phyloP scores from a whole-genome alignment of 805 yeast genomes.

The Lachancea dasiensis region DNA sequence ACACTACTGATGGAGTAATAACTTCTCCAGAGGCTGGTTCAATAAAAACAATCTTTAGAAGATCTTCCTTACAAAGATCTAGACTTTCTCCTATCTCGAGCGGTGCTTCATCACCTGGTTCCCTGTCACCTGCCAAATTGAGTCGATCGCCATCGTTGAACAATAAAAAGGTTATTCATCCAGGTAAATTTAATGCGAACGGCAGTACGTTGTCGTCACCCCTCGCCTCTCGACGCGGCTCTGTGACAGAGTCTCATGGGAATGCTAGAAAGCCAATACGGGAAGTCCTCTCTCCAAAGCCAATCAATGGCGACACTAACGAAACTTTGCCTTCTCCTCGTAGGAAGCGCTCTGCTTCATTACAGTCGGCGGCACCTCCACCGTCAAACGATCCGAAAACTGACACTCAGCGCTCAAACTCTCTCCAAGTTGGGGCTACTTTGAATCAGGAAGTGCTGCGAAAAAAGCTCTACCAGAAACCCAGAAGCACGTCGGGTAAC shows the following conservation, averaged over 20 bases:
- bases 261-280: background rate
- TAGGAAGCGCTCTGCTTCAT: slow-evolving; percentile 29
- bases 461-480: slow-evolving; percentile 16
- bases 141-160: slow-evolving; percentile 23
- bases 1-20: background rate
- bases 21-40: background rate
- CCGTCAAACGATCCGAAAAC: background rate
- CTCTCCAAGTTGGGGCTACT: slow-evolving; percentile 26
- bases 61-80: slow-evolving; percentile 9
- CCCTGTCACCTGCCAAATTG: slow-evolving; percentile 16
- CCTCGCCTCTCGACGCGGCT: slow-evolving; percentile 17
- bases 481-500: slow-evolving; percentile 6
- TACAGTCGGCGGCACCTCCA: slow-evolving; percentile 22
- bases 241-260: slow-evolving; percentile 11
- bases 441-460: slow-evolving; percentile 27
- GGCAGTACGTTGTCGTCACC: slow-evolving; percentile 14
- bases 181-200: slow-evolving; percentile 12
- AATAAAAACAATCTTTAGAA: slow-evolving; percentile 9
- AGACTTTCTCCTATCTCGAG: slow-evolving; percentile 15
- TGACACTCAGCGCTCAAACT: slow-evolving; percentile 23
- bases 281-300: slow-evolving; percentile 5
- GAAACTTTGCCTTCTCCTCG: background rate
- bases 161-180: slow-evolving; percentile 10
- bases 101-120: slow-evolving; percentile 13
- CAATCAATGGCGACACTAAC: background rate